Base-by-base conservation (phyloP, 1,284 basidiomycete genomes). In the Marasmius oreades region DNA sequence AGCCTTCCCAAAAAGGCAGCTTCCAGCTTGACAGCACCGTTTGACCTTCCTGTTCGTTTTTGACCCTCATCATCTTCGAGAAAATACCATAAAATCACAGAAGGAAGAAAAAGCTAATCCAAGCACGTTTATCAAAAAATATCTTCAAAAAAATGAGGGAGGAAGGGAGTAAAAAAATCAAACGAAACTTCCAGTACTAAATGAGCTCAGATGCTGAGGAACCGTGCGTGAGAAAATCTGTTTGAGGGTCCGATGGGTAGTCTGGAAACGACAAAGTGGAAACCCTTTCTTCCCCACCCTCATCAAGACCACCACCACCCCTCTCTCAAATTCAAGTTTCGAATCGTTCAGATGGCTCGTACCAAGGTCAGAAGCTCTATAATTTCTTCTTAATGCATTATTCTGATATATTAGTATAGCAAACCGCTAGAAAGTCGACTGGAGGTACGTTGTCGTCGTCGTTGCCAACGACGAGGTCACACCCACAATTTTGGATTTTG, bases 391-490 rank as follows among this genome's bases (percentile, higher is more conserved):
- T 66, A 43, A 56, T n/a, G 63, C 67, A 61, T 67, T 63, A 66
- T 71, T 65, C 67, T 69, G 66, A 63, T 61, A 62, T 59, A 60
- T 61, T 60, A 62, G 51, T 47, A 63, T 68, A 89, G 87, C 86
- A 90, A 90, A 90, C 88, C 67, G 87, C 87, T 67, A 86, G 88
- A 73, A 89, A 90, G 79, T 90, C 88, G 55, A 90, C 88, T 57
- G 88, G 88, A 86, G 87, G 87, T 87, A 47, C 66, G 85, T 69
- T 53, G 56, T 60, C 61, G 55, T 61, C 57, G 59, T 63, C 55
- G 53, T 52, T 52, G 57, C 16, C 47, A 33, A 56, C 55, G 54
- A 31, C 55, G 37, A 45, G 14, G n/a, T n/a, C n/a, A n/a, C 46
- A 46, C 50, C 46, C 14, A 45, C 11, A 34, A 50, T 55, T 50